A percentile compares a stretch with the other conserved stretches of the same genome.
Conservation (phyloP, 2,329 filamentous ascomycete genomes). For the Oidium heveae region DNA sequence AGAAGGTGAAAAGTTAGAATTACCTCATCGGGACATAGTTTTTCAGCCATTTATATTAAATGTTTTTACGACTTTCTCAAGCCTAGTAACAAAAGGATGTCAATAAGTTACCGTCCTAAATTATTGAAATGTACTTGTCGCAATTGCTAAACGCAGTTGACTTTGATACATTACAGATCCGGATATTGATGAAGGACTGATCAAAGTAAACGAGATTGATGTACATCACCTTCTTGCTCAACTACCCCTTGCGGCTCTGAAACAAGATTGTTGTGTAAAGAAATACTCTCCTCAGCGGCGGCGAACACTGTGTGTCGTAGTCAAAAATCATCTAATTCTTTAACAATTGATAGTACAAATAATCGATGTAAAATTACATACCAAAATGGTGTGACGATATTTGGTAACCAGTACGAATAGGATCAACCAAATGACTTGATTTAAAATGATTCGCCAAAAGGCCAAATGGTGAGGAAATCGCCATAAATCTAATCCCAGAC, state of each 20-base stretch:
- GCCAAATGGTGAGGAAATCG: not conserved
- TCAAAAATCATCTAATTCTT: not conserved
- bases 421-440: not conserved
- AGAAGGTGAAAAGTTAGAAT: too few relatives aligned
- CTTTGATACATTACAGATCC: not conserved
- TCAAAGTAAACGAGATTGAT: too few relatives aligned
- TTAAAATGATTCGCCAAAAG: not conserved
- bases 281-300: not conserved
- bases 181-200: not conserved
- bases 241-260: not conserved
- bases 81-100: slow-evolving; percentile 7
- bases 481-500: not conserved
- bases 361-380: not conserved
- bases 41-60: too few relatives aligned
- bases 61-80: too few relatives aligned
- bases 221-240: not conserved
- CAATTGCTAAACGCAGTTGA: not conserved
- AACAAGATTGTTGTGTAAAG: not conserved
- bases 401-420: not conserved
- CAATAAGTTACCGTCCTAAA: slow-evolving; percentile 4
- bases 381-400: not conserved
- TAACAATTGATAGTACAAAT: not conserved
- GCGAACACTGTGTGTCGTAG: too few relatives aligned
- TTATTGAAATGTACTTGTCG: not conserved
- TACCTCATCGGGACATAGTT: too few relatives aligned